Evolutionary conservation across 2,329 filamentous ascomycete genomes (phyloP).

Genomic region (Polychaeton citri): DNA sequence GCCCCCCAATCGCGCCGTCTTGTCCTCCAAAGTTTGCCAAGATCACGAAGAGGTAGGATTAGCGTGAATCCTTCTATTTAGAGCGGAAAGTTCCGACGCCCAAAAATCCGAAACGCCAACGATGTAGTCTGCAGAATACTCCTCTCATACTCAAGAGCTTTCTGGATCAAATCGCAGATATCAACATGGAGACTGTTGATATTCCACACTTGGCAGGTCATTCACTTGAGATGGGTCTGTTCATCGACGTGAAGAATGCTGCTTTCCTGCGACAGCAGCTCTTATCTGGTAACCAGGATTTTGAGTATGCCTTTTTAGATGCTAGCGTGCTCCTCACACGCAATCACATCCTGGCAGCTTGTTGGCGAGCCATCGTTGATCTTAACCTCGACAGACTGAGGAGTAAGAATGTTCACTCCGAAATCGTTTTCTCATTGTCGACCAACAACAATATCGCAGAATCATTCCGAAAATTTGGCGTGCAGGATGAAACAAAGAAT

Average conservation of each 20-base stretch:
- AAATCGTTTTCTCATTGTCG: slow-evolving; percentile 69
- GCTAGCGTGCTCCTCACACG: slow-evolving; percentile 62
- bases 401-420: slow-evolving; percentile 78
- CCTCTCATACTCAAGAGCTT: no score
- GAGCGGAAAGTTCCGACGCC: no score
- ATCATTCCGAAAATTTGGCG: slow-evolving; percentile 77
- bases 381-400: slow-evolving; percentile 49
- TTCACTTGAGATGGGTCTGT: slow-evolving; percentile 61
- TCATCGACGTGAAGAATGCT: slow-evolving; percentile 64
- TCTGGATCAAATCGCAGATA: no score
- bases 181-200: slow-evolving; percentile 47
- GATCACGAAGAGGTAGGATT: no score
- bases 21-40: no score
- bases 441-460: slow-evolving; percentile 85
- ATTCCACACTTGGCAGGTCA: slow-evolving; percentile 59
- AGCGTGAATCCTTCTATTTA: no score
- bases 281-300: slow-evolving; percentile 67
- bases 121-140: no score
- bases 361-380: slow-evolving; percentile 63
- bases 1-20: no score
- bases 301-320: slow-evolving; percentile 90
- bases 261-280: slow-evolving; percentile 69
- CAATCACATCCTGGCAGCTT: slow-evolving; percentile 58
- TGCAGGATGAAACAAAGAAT: slow-evolving; percentile 54
- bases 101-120: no score